Base-by-base conservation (phyloP, 2,329 filamentous ascomycete species). In the Xylariaceae sp. region DNA sequence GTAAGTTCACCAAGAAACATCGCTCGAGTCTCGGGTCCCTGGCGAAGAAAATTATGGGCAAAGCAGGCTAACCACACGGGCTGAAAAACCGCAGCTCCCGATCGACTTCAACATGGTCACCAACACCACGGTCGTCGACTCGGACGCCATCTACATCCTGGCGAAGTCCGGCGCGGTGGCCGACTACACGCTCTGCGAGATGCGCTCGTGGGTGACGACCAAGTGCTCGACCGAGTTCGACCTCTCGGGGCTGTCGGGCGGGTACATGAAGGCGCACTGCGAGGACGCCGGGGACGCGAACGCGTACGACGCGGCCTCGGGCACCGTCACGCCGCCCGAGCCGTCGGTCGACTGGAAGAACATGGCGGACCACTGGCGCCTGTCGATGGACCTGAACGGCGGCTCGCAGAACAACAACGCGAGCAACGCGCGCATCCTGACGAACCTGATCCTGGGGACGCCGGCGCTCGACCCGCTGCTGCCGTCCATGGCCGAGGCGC, bases 401-500 rank as follows among this genome's bases (percentile, higher is more conserved):
- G 87, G 87, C 1, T 69, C 79, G 4, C 73, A 73, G 6, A 80
- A 84, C 58, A 78, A 74, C 42, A 82, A 86, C 53, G 82, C 86
- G 0, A 83, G 81, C 40, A 87, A 84, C 60, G 77, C 81, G 16
- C 80, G 84, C 0, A 76, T 88, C 14, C 70, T 86, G 7, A 83
- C 82, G 21, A 80, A 88, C 59, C 71, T 84, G 12, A 77, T 83
- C 4, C 77, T 83, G 0, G 48, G 51, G 0, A 26, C 68, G 3
- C 70, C 73, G 0, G 49, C 54, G 0, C 77, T 90, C 0, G 75
- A 80, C 32, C 71, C 77, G 0, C 66, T 72, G 0, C 70, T 87
- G 0, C 90, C 90, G 0, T 90, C 86, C 2, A 78, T 90, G n/a
- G 86, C 85, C 0, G 90, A 95, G 71, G 87, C 87, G 0, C 70